These are phyloP conservation scores for Kurtzmaniella fragi DNA, from an alignment of 805 yeast genomes.

Conservation along the genomic window DNA sequence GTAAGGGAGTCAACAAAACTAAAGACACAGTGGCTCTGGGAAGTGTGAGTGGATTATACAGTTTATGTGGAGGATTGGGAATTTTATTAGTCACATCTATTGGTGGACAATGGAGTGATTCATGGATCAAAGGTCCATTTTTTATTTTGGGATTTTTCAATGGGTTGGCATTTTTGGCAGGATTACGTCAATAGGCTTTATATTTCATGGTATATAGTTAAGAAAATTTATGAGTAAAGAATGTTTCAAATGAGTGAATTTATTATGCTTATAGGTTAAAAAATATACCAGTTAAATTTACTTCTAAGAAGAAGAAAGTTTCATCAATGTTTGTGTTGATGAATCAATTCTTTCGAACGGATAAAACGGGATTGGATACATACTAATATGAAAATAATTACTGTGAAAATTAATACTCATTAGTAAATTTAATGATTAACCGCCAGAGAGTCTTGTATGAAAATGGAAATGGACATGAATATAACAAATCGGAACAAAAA, in stretches of 20 bases:
- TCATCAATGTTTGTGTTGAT: too few species aligned
- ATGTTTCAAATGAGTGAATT: not conserved
- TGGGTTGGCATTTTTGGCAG: constrained; percentile 15
- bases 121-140: constrained; percentile 57
- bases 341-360: too few species aligned
- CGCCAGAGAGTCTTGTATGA: too few species aligned
- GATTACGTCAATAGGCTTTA: not conserved
- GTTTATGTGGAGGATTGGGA: constrained; percentile 67
- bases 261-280: not conserved
- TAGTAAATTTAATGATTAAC: too few species aligned
- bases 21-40: constrained; percentile 46
- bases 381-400: too few species aligned
- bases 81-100: constrained; percentile 52
- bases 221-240: too few species aligned
- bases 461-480: too few species aligned
- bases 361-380: too few species aligned
- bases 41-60: constrained; percentile 63
- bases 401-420: too few species aligned
- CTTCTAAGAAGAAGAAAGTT: too few species aligned
- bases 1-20: constrained; percentile 24
- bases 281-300: too few species aligned
- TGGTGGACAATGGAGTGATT: constrained; percentile 60
- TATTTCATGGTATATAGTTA: not conserved
- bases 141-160: constrained; percentile 43
- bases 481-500: too few species aligned